Evolutionary conservation across 768 basidiomycete species (phyloP), one percentile per base, ranked within the genome.

Genomic region (Termitomyces sp.): DNA sequence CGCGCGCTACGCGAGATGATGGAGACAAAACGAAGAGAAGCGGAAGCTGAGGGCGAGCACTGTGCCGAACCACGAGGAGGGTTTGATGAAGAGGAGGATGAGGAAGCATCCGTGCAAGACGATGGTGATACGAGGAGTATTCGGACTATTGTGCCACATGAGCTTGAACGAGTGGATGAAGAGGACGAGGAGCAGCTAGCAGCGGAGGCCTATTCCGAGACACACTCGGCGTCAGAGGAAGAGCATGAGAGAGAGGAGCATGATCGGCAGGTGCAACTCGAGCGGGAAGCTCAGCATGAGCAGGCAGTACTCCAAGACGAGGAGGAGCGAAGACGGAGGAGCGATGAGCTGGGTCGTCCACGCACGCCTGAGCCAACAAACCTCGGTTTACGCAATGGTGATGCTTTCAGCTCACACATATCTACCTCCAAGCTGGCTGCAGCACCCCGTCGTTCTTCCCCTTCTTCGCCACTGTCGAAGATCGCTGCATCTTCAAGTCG

Each of bases 301-400:
- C 77, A 77, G 12, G 71, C 71, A 18, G 78, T 78, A 53, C 78
- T 82, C 44, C 78, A 79, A 27, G 71, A 73, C 24, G 69, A 72
- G 42, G 82, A 84, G 54, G 80, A 84, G 50, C 73, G 80, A 57
- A 74, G 78, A 63, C 75, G 84, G 58, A 75, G 81, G 58, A 74
- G 75, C 48, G 79, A 81, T 47, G 86, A 85, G 63, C 73, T 87
- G 22, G 88, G 86, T 2, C 78, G 91, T 44, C 92, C 91, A 4
- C 77, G 81, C 7, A 95, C 93, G 6, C 93, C 92, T 0, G 93
- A 94, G 67, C 93, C 91, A 5, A 84, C 82, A 34, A 66, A 66
- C 15, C 62, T 76, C 16, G 74, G 80, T 69, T 59, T 73, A 63
- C 65, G 63, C 58, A 68, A 63, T 56, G 65, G 60, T 36, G 69